phyloP scores from a whole-genome alignment of 768 basidiomycete species.

The Solioccasus polychromus region DNA sequence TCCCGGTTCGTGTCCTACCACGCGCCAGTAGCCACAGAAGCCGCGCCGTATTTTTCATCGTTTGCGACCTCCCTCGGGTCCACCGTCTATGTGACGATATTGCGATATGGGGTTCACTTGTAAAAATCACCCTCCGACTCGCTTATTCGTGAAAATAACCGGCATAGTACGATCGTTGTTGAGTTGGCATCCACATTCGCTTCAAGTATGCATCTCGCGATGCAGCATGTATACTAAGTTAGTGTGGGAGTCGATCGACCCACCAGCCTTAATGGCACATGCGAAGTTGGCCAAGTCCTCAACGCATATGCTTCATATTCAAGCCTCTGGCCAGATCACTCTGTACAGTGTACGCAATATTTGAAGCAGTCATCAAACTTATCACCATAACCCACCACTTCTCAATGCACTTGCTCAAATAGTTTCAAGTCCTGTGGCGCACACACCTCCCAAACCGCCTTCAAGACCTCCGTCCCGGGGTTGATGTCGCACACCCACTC shows the following conservation, averaged over 20 bases:
- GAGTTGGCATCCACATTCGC: no score
- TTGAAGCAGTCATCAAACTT: no score
- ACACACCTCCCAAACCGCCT: slow-evolving; percentile 29
- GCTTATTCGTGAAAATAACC: background rate
- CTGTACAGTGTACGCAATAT: no score
- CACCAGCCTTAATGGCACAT: no score
- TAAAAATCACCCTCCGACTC: background rate
- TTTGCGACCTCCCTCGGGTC: slow-evolving; percentile 1
- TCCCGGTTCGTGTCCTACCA: background rate
- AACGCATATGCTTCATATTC: no score
- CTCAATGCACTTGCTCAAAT: slow-evolving; percentile 9
- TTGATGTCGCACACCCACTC: slow-evolving; percentile 31
- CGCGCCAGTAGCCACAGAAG: background rate
- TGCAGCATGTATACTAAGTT: no score
- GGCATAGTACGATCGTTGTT: slow-evolving; percentile 9
- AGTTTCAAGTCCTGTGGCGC: slow-evolving; percentile 20
- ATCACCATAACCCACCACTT: no score
- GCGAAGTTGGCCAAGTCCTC: no score
- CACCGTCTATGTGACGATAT: slow-evolving; percentile 1
- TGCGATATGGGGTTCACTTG: slow-evolving; percentile 2
- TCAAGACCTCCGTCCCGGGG: slow-evolving; percentile 24
- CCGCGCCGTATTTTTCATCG: background rate
- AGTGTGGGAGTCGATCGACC: no score
- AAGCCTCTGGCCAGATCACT: no score
- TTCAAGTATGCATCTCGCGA: no score